Evolutionary conservation across 495 filamentous ascomycete genomes (phyloP).

Genomic region (Talaromyces trachyspermus): DNA sequence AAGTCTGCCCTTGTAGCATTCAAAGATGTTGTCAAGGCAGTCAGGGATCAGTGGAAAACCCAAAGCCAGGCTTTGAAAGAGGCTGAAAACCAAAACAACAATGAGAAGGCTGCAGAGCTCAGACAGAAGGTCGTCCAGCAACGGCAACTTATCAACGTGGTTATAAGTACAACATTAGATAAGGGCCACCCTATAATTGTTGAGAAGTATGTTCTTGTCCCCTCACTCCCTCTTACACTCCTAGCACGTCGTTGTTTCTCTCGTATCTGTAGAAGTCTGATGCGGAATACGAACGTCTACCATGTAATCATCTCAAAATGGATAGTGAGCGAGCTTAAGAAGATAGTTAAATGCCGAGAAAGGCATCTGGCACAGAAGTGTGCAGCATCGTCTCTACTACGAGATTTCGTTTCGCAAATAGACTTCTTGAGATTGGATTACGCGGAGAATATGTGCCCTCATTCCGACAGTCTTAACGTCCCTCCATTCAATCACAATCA

Average conservation of each 20-base stretch:
- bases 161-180: constrained; percentile 51
- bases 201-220: constrained; percentile 48
- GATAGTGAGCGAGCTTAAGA: constrained; percentile 19
- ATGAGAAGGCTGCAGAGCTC: constrained; percentile 30
- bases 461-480: neutral
- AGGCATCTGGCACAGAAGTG: neutral
- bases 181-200: constrained; percentile 59
- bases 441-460: neutral
- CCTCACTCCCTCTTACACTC: constrained; percentile 11
- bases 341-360: constrained; percentile 14
- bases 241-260: constrained; percentile 16
- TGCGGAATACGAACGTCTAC: constrained; percentile 27
- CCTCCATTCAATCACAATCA: neutral
- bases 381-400: constrained; percentile 3
- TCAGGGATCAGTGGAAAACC: constrained; percentile 57
- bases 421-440: neutral
- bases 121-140: constrained; percentile 47
- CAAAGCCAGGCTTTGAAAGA: constrained; percentile 49
- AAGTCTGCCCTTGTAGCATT: constrained; percentile 47
- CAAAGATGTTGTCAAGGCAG: constrained; percentile 54
- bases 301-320: constrained; percentile 27
- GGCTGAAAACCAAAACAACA: constrained; percentile 46
- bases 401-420: neutral
- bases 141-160: constrained; percentile 50
- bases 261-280: constrained; percentile 26